These are phyloP conservation scores for Torulaspora pretoriensis DNA, from an alignment of 1,139 yeast genomes.

Conservation along the genomic window DNA sequence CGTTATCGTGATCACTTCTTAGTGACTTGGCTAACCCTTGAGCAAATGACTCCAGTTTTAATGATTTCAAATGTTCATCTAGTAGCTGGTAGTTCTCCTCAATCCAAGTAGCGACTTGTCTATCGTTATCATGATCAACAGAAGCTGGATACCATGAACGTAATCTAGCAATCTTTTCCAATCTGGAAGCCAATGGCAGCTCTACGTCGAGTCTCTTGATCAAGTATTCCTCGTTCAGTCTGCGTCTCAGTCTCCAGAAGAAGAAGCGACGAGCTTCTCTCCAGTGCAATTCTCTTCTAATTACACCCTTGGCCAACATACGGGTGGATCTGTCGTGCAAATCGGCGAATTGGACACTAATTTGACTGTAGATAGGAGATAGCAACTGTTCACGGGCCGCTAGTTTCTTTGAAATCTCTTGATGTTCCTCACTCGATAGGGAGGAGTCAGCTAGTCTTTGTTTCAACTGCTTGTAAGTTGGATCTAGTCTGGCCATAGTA, in stretches of 20 bases:
- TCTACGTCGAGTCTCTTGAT: slow-evolving; percentile 69
- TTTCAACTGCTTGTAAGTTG: slow-evolving; percentile 64
- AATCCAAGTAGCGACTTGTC: slow-evolving; percentile 79
- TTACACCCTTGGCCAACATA: slow-evolving; percentile 92
- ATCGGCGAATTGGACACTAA: slow-evolving; percentile 94
- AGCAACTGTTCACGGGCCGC: slow-evolving; percentile 74
- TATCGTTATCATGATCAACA: slow-evolving; percentile 68
- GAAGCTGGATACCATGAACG: slow-evolving; percentile 82
- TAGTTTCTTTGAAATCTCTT: slow-evolving; percentile 60
- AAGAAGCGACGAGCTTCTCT: slow-evolving; percentile 84
- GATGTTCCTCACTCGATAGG: slow-evolving; percentile 59
- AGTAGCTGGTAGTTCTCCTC: slow-evolving; percentile 69
- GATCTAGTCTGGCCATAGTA: slow-evolving; percentile 87
- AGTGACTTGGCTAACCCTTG: slow-evolving; percentile 58
- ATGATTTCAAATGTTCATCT: slow-evolving; percentile 56
- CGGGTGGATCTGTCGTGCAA: slow-evolving; percentile 96
- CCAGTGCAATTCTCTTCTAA: slow-evolving; percentile 84
- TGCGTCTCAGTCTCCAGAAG: slow-evolving; percentile 98
- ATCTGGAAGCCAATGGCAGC: slow-evolving; percentile 56
- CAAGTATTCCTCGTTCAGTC: slow-evolving; percentile 88
- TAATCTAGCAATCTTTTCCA: slow-evolving; percentile 81
- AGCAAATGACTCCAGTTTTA: slow-evolving; percentile 62
- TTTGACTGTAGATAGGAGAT: slow-evolving; percentile 85
- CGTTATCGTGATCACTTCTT: slow-evolving; percentile 52
- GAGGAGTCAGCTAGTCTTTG: slow-evolving; percentile 51